These are phyloP conservation scores for Phytophthora nicotianae DNA, from an alignment of 352 stramenopile genomes.

Conservation along the genomic window DNA sequence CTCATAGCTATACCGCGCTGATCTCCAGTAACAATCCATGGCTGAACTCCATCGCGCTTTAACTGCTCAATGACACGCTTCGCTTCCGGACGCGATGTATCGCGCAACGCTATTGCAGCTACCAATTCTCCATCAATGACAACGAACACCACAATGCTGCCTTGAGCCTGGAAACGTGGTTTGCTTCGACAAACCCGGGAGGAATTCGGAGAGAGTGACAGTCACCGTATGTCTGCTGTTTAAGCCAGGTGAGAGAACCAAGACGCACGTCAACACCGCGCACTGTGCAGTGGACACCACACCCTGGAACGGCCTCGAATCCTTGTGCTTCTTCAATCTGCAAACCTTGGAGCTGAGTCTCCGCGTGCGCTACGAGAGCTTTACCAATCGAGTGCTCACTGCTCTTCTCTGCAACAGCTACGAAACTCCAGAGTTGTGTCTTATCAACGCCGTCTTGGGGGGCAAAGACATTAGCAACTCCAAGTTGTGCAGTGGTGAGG, in stretches of 20 bases:
- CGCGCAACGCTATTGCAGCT: constrained; percentile 56
- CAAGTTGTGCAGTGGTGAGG: constrained; percentile 64
- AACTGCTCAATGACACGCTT: constrained; percentile 60
- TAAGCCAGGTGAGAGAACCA: constrained; percentile 78
- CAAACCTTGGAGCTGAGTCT: constrained; percentile 28
- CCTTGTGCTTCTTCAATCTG: constrained; percentile 27
- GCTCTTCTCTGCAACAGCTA: constrained; percentile 55
- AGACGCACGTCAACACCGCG: constrained; percentile 39
- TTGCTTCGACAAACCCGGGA: constrained; percentile 45
- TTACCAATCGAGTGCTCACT: constrained; percentile 76
- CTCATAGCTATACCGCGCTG: constrained; percentile 61
- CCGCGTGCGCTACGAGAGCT: constrained; percentile 53
- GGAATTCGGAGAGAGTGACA: constrained; percentile 39
- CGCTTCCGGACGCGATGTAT: constrained; percentile 58
- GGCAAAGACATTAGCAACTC: constrained; percentile 35
- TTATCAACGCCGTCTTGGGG: constrained; percentile 10
- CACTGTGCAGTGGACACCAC: constrained; percentile 57
- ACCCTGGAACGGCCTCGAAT: constrained; percentile 65
- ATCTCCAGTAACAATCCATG: constrained; percentile 83
- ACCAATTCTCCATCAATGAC: constrained; percentile 61
- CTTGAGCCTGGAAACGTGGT: constrained; percentile 52
- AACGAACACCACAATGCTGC: constrained; percentile 65
- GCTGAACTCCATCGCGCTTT: constrained; percentile 56
- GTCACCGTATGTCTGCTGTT: constrained; percentile 42
- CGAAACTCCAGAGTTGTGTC: constrained; percentile 43